These are phyloP conservation scores for Paecilomyces sp. DNA, from an alignment of 2,329 filamentous ascomycete genomes.

Conservation along the genomic window DNA sequence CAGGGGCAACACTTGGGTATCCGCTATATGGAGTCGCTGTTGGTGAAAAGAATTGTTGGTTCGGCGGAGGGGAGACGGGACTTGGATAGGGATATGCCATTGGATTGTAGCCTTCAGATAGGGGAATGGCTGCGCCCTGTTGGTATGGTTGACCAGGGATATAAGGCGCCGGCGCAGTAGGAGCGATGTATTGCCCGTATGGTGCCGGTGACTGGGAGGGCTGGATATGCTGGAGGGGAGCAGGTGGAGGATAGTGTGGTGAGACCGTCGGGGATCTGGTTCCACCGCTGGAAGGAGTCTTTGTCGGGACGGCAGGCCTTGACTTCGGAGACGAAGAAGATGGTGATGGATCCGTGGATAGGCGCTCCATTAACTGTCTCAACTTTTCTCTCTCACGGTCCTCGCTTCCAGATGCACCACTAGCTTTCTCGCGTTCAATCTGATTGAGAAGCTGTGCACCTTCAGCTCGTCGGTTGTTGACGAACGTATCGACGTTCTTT, in stretches of 20 bases:
- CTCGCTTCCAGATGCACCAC: conserved; percentile 52
- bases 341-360: conserved; percentile 65
- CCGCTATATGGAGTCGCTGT: conserved; percentile 25
- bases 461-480: conserved; percentile 87
- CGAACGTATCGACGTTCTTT: conserved; percentile 95
- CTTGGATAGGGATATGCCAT: conserved; percentile 42
- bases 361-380: conserved; percentile 85
- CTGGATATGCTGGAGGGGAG: conserved; percentile 16
- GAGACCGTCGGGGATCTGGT: conserved; percentile 34
- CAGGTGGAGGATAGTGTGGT: conserved; percentile 24
- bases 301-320: conserved; percentile 24
- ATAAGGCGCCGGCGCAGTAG: conserved; percentile 18
- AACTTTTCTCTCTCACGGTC: conserved; percentile 82
- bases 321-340: conserved; percentile 26
- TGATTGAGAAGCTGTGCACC: conserved; percentile 81
- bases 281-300: conserved; percentile 22
- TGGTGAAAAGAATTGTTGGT: conserved; percentile 31
- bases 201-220: conserved; percentile 30
- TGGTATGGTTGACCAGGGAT: conserved; percentile 27
- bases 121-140: conserved; percentile 34
- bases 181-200: conserved; percentile 26
- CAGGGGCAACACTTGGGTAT: conserved; percentile 27
- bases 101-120: conserved; percentile 43
- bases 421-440: conserved; percentile 73
- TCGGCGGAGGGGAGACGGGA: conserved; percentile 36